phyloP scores from a whole-genome alignment of 2,329 filamentous ascomycete genomes.

The Ophiosphaerella narmari region DNA sequence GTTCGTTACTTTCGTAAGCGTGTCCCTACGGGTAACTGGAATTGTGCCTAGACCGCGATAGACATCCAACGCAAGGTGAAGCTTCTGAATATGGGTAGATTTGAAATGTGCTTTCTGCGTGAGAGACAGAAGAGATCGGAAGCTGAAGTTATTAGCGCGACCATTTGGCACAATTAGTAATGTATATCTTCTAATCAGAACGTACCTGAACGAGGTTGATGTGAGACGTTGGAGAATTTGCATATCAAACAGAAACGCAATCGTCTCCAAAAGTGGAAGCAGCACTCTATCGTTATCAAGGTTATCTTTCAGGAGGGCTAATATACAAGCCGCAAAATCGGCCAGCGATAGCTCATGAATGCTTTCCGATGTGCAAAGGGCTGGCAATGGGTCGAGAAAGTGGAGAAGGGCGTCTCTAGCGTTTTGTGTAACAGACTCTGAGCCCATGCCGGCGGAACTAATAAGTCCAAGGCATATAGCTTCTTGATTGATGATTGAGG shows the following conservation, averaged over 20 bases:
- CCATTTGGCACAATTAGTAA: background rate
- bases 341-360: constrained; percentile 25
- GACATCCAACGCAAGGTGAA: constrained; percentile 78
- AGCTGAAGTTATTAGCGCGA: constrained; percentile 34
- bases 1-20: constrained; percentile 69
- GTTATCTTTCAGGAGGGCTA: constrained; percentile 35
- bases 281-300: constrained; percentile 68
- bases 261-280: constrained; percentile 75
- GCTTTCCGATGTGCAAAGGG: background rate
- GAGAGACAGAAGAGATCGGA: constrained; percentile 67
- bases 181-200: background rate
- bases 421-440: constrained; percentile 73
- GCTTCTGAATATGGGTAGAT: constrained; percentile 77
- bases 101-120: constrained; percentile 83
- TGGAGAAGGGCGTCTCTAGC: constrained; percentile 68
- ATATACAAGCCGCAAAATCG: constrained; percentile 29
- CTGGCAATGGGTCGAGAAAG: constrained; percentile 37
- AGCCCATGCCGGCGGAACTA: constrained; percentile 76
- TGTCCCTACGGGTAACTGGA: constrained; percentile 58
- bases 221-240: constrained; percentile 48
- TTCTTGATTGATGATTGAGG: constrained; percentile 20
- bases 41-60: constrained; percentile 72
- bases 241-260: constrained; percentile 68
- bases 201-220: constrained; percentile 59
- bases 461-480: constrained; percentile 69